A percentile compares a stretch with the other conserved stretches of the same genome.
phyloP scores from a whole-genome alignment of 768 basidiomycete species.

The Leccinum variicolor region DNA sequence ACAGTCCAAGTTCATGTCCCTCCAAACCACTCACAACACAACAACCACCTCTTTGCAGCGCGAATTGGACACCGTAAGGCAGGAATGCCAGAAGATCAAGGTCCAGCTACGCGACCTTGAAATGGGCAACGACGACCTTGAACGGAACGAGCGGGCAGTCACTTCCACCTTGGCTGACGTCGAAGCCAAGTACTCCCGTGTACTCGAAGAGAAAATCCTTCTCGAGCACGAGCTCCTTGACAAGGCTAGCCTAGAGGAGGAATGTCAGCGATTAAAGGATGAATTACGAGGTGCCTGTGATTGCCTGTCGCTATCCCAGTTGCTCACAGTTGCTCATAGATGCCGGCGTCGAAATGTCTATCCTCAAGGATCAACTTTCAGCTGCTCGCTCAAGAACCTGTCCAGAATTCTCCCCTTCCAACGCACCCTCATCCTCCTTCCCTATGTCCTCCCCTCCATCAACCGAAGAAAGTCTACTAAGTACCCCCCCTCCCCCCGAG shows the following conservation, averaged over 20 bases:
- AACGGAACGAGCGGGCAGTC: conserved; percentile 88
- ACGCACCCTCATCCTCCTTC: conserved; percentile 33
- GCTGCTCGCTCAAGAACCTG: conserved; percentile 32
- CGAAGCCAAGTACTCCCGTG: conserved; percentile 85
- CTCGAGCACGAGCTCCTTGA: conserved; percentile 93
- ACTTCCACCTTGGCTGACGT: conserved; percentile 79
- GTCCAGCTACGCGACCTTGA: conserved; percentile 84
- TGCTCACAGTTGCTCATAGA: conserved; percentile 45
- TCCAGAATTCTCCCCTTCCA: conserved; percentile 25
- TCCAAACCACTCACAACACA: conserved; percentile 88
- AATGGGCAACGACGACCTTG: conserved; percentile 97
- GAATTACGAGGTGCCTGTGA: conserved; percentile 82
- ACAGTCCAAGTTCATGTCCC: conserved; percentile 79
- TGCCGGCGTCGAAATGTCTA: conserved; percentile 78
- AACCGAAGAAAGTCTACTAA: conserved; percentile 55
- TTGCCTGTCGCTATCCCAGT: not conserved
- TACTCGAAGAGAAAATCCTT: conserved; percentile 94
- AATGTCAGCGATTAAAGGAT: conserved; percentile 86
- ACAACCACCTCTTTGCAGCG: conserved; percentile 89
- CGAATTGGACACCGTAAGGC: conserved; percentile 79
- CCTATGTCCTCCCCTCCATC: conserved; percentile 29
- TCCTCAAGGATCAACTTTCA: conserved; percentile 73
- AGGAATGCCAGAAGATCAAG: conserved; percentile 68
- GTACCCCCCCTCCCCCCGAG: conserved; percentile 56
- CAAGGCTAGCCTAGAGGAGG: conserved; percentile 88